Conservation (phyloP, 2,329 filamentous ascomycete genomes). For the Chalara sp. region DNA sequence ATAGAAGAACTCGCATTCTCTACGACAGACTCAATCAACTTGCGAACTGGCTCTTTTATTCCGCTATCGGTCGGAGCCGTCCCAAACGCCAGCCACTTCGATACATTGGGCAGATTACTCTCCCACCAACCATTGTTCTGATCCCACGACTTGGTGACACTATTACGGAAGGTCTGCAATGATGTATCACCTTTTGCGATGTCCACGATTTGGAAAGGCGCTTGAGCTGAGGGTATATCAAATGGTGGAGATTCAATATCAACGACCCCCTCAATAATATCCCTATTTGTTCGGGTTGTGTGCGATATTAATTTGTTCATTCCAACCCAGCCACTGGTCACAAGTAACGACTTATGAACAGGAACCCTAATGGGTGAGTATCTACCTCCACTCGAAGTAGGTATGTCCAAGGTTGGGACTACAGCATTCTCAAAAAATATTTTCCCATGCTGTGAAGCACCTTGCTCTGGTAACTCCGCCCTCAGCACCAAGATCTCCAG, state of each 20-base stretch:
- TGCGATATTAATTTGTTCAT: conserved; percentile 45
- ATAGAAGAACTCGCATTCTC: conserved; percentile 45
- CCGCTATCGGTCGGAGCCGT: conserved; percentile 32
- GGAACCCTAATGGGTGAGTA: conserved; percentile 68
- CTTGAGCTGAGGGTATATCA: conserved; percentile 24
- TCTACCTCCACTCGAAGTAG: conserved; percentile 54
- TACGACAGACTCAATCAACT: conserved; percentile 62
- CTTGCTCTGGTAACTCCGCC: conserved; percentile 41
- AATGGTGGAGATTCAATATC: conserved; percentile 38
- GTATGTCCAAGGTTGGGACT: conserved; percentile 69
- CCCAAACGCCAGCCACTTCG: conserved; percentile 55
- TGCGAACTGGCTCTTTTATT: conserved; percentile 60
- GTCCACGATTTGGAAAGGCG: conserved; percentile 55
- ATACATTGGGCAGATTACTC: conserved; percentile 60
- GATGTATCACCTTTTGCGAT: conserved; percentile 54
- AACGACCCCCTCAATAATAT: conserved; percentile 48
- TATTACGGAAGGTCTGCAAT: conserved; percentile 60
- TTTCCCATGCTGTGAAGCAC: conserved; percentile 35
- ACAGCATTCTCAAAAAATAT: conserved; percentile 59
- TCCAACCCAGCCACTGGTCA: conserved; percentile 66
- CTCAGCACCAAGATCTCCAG: conserved; percentile 58
- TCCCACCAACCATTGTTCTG: conserved; percentile 71
- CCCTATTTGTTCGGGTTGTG: conserved; percentile 30
- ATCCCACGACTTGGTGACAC: conserved; percentile 59
- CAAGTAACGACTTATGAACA: conserved; percentile 73